phyloP scores from a whole-genome alignment of 2,329 filamentous ascomycete genomes.

The Stemphylium beticola region DNA sequence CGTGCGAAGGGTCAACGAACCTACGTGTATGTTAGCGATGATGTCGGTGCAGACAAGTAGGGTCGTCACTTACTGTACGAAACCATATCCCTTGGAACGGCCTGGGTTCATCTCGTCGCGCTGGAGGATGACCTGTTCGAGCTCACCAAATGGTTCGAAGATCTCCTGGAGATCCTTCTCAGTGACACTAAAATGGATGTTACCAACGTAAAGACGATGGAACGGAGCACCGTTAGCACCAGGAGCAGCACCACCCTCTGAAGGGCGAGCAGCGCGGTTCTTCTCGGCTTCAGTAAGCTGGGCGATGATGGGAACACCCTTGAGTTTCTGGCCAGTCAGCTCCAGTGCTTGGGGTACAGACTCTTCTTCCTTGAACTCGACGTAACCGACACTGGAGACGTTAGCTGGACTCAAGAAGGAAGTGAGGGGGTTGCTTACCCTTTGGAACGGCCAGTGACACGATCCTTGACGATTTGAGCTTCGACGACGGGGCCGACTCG shows the following conservation, averaged over 20 bases:
- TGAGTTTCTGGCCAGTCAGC: constrained; percentile 96
- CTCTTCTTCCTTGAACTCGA: constrained; percentile 97
- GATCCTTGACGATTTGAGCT: constrained; percentile 97
- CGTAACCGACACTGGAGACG: constrained; percentile 84
- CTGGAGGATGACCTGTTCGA: constrained; percentile 96
- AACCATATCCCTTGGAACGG: constrained; percentile 82
- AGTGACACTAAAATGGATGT: constrained; percentile 99
- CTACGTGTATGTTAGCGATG: constrained; percentile 59
- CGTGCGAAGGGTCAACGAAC: constrained; percentile 87
- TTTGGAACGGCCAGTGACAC: constrained; percentile 95
- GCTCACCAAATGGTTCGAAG: constrained; percentile 95
- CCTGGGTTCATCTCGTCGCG: constrained; percentile 79
- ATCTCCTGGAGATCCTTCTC: constrained; percentile 95
- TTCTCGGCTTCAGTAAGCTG: constrained; percentile 99
- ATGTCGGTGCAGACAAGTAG: neutral
- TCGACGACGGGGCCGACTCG: constrained; percentile 94
- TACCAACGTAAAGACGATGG: constrained; percentile 97
- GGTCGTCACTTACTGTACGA: constrained; percentile 82
- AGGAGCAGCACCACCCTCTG: constrained; percentile 61
- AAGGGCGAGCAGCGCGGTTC: constrained; percentile 91
- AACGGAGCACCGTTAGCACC: constrained; percentile 88
- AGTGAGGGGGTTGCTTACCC: constrained; percentile 66
- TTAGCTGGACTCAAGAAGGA: constrained; percentile 45
- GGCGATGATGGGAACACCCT: constrained; percentile 98
- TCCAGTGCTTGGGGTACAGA: constrained; percentile 92